Conservation (phyloP, 2,329 filamentous ascomycete species). For the Thermoascus crustaceus region DNA sequence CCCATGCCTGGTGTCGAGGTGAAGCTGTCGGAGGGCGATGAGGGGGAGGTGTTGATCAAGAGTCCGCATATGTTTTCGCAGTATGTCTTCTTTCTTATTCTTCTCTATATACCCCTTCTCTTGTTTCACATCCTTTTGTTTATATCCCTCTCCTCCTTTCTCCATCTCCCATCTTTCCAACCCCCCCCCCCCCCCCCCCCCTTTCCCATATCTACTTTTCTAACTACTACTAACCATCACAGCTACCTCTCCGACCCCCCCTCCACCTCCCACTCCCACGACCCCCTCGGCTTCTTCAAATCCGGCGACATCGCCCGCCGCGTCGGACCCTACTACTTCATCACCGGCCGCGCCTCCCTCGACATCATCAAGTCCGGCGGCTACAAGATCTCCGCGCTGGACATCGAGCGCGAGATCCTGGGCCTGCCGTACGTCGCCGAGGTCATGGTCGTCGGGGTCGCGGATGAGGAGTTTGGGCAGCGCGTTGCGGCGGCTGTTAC, state of each 20-base stretch:
- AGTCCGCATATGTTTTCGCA: constrained; percentile 36
- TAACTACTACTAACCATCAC: background rate
- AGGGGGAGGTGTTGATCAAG: constrained; percentile 41
- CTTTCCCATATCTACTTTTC: too few species aligned
- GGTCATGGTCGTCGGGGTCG: constrained; percentile 43
- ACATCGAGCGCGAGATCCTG: constrained; percentile 43
- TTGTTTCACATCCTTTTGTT: too few species aligned
- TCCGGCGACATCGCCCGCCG: constrained; percentile 30
- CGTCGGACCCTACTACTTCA: constrained; percentile 33
- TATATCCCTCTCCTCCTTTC: too few species aligned
- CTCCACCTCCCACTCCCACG: constrained; percentile 16
- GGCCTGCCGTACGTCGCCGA: constrained; percentile 40
- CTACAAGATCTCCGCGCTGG: constrained; percentile 44
- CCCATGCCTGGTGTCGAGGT: too few species aligned
- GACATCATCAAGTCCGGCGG: constrained; percentile 47
- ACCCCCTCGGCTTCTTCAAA: constrained; percentile 34
- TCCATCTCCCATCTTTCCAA: too few species aligned
- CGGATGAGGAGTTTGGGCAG: constrained; percentile 43
- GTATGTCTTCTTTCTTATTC: constrained; percentile 12
- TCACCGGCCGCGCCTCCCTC: constrained; percentile 39
- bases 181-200: too few species aligned
- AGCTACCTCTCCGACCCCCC: constrained; percentile 28
- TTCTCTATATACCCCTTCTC: constrained; percentile 14
- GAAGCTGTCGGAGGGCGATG: constrained; percentile 37
- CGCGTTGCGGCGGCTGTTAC: constrained; percentile 39